Base-by-base conservation (phyloP, 2,329 filamentous ascomycete species). In the Pseudodiploospora longispora region DNA sequence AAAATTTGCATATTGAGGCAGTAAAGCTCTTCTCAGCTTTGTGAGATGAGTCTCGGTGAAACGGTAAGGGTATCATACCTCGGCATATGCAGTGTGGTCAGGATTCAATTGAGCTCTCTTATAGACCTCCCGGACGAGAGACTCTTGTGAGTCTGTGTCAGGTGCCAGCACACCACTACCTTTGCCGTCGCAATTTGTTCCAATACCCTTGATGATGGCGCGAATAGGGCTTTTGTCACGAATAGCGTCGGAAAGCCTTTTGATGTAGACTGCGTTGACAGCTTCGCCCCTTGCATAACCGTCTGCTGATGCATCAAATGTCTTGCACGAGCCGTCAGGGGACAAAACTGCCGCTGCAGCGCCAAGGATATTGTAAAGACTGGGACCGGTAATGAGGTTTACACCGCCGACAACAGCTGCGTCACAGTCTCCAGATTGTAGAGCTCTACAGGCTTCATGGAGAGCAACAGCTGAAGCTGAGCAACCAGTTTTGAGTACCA, bases 251-350 rank as follows among this genome's bases (percentile, higher is more conserved):
- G 59, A 55, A 0, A 74, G 52, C 0, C 59, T 59, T 53, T 75
- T 74, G 2, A 76, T 42, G 5, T 70, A 48, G 7, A 75, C 46
- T 10, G 60, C 55, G 3, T 56, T 66, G 9, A 66, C 55, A 2
- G 68, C 72, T 47, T 76, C 72, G 1, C 66, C 69, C 10, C 67
- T 60, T 5, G 59, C 64, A 45, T 74, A 75, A 0, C 72, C 72
- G 39, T 68, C 60, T 0, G 67, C 72, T 8, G 52, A 50, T 3
- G 49, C 50, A 38, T 60, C 58, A 45, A 66, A 68, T 0, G 62
- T 59, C 30, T 61, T 59, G 44, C 60, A 65, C 6, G 43, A 47
- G 3, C 54, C 52, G 4, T 49, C 41, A 3, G 48, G 36, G 2
- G 56, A 58, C 44, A 63, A 62, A 36, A 69, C 52, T n/a, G n/a